These are phyloP conservation scores for Ramicandelaber brevisporus DNA, from an alignment of 192 early-diverging fungal species.

Conservation along the genomic window DNA sequence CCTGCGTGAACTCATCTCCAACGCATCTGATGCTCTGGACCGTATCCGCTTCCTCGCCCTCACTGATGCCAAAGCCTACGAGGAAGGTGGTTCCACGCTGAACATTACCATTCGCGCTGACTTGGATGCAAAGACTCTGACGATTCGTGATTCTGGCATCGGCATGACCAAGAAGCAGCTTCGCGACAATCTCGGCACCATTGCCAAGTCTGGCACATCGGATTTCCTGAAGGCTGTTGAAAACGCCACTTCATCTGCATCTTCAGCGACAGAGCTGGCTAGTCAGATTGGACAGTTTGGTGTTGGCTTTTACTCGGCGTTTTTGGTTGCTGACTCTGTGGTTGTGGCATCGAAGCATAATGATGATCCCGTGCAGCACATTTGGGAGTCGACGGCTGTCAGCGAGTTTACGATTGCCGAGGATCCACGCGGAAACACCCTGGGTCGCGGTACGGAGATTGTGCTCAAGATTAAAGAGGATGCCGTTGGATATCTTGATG, in stretches of 20 bases:
- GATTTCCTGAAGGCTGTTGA: constrained; percentile 96
- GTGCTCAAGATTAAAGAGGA: constrained; percentile 97
- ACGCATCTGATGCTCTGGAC: constrained; percentile 85
- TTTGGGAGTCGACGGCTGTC: constrained; percentile 87
- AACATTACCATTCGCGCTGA: constrained; percentile 87
- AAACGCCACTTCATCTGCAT: constrained; percentile 48
- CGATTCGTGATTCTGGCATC: constrained; percentile 67
- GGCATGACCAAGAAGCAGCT: constrained; percentile 53
- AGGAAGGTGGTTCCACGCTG: constrained; percentile 24
- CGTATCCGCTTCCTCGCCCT: constrained; percentile 96
- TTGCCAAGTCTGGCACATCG: constrained; percentile 99
- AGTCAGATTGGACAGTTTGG: constrained; percentile 97
- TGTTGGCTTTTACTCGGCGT: constrained; percentile 99
- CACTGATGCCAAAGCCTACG: constrained; percentile 27
- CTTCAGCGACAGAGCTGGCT: constrained; percentile 50
- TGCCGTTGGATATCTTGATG: constrained; percentile 92
- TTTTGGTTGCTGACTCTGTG: constrained; percentile 95
- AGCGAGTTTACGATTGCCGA: constrained; percentile 72
- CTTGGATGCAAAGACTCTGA: constrained; percentile 59
- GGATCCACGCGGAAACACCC: constrained; percentile 70
- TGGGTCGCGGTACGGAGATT: constrained; percentile 92
- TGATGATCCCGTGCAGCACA: constrained; percentile 50
- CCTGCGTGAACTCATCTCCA: constrained; percentile 86
- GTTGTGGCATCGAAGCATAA: constrained; percentile 78
- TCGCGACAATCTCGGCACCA: constrained; percentile 73